Evolutionary conservation across 805 yeast genomes (phyloP).

Genomic region (Pichia occidentalis): DNA sequence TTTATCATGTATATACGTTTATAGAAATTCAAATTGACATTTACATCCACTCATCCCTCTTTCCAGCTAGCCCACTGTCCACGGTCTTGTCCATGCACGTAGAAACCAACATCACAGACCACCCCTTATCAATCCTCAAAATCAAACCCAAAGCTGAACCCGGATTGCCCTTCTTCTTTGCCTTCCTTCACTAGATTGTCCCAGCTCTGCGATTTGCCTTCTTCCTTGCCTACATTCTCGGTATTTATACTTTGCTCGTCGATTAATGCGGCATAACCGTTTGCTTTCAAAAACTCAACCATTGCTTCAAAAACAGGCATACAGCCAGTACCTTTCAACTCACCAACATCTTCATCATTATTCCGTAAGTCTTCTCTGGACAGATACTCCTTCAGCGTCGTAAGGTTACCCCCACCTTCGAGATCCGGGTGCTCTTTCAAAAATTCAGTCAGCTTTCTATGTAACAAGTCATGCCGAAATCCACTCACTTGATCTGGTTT

Average conservation of each 20-base stretch:
- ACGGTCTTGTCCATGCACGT: no score
- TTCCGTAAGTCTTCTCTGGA: slow-evolving; percentile 16
- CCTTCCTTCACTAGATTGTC: slow-evolving; percentile 27
- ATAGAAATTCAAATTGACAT: no score
- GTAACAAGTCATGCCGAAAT: slow-evolving; percentile 53
- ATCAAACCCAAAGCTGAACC: slow-evolving; percentile 33
- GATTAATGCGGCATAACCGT: slow-evolving; percentile 34
- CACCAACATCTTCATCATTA: slow-evolving; percentile 62
- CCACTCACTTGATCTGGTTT: slow-evolving; percentile 75
- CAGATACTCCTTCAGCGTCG: slow-evolving; percentile 10
- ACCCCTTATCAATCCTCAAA: slow-evolving; percentile 16
- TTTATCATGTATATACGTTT: no score
- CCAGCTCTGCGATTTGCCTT: slow-evolving; percentile 47
- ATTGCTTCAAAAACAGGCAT: slow-evolving; percentile 63
- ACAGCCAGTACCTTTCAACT: slow-evolving; percentile 25
- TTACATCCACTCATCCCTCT: no score
- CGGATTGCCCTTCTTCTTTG: slow-evolving; percentile 11
- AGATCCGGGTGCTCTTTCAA: slow-evolving; percentile 14
- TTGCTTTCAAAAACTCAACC: slow-evolving; percentile 38
- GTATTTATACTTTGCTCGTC: slow-evolving; percentile 27
- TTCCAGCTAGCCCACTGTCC: no score
- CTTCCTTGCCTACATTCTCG: slow-evolving; percentile 27
- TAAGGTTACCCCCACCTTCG: slow-evolving; percentile 14
- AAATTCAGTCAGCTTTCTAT: slow-evolving; percentile 30
- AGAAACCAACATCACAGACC: no score